These are phyloP conservation scores for Teratosphaeria pseudoeucalypti DNA, from an alignment of 2,329 filamentous ascomycete species.

Conservation along the genomic window DNA sequence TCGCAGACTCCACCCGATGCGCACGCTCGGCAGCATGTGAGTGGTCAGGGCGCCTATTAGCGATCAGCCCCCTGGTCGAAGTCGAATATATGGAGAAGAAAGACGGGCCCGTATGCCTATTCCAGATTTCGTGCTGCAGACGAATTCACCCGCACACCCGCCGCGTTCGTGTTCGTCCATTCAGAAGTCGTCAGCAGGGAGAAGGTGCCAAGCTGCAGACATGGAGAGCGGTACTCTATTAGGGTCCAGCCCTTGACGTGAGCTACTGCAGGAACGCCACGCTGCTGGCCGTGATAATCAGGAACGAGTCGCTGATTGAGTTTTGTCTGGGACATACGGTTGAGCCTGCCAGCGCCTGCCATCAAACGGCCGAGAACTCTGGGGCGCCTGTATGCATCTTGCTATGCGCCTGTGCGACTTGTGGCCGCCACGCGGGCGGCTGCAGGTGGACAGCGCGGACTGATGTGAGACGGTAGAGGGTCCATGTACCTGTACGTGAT, in stretches of 20 bases:
- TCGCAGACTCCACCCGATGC: neutral
- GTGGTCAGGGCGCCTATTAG: conserved; percentile 1
- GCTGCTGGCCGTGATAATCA: neutral
- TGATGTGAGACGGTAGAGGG: neutral
- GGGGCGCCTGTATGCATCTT: neutral
- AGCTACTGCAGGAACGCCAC: neutral
- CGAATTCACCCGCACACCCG: neutral
- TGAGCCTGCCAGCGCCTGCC: neutral
- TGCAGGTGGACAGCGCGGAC: neutral
- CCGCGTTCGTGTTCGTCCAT: neutral
- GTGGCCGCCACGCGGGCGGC: neutral
- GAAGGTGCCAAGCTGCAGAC: neutral
- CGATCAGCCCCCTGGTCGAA: conserved; percentile 4
- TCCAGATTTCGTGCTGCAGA: neutral
- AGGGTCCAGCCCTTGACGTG: neutral
- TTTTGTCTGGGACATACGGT: neutral
- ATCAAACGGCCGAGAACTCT: neutral
- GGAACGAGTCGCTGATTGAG: neutral
- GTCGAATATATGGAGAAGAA: neutral
- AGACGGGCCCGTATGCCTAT: neutral
- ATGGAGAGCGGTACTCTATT: neutral
- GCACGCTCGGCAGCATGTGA: neutral
- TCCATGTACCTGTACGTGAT: no score
- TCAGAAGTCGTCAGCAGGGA: neutral
- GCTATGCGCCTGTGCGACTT: neutral